phyloP scores from a whole-genome alignment of 208 protist species.

The Histomonas meleagridis region DNA sequence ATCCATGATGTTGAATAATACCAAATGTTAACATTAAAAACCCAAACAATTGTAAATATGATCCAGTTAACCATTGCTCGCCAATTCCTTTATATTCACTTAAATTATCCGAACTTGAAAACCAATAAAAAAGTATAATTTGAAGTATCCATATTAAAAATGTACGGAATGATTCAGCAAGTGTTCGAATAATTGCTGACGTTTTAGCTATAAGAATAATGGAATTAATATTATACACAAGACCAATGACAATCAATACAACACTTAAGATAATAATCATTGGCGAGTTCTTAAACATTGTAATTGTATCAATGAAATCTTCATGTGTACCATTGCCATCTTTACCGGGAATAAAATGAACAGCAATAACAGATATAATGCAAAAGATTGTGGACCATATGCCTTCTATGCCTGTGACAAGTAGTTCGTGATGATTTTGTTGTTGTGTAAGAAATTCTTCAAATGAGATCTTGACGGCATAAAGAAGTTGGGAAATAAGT shows the following conservation, averaged over 20 bases:
- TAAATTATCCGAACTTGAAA: not conserved
- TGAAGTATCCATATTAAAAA: not conserved
- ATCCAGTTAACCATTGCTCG: not conserved
- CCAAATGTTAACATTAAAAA: not conserved
- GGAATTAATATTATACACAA: not conserved
- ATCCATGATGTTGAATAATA: not conserved
- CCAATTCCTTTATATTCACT: not conserved
- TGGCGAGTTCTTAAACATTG: not conserved
- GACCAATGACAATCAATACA: not conserved
- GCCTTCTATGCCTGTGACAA: not conserved
- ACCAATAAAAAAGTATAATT: not conserved
- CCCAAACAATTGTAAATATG: not conserved
- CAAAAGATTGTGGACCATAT: not conserved
- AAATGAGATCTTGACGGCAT: not conserved
- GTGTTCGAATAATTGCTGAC: not conserved
- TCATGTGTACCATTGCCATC: not conserved
- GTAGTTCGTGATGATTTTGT: not conserved
- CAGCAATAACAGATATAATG: not conserved
- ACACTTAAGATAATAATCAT: not conserved
- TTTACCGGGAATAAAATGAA: not conserved
- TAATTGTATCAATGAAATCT: not conserved
- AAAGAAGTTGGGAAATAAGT: not conserved
- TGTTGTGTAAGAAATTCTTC: not conserved
- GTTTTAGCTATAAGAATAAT: not conserved
- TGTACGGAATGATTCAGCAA: not conserved